Base-by-base conservation (phyloP, 2,329 filamentous ascomycete genomes). In the Neonectria neomacrospora region DNA sequence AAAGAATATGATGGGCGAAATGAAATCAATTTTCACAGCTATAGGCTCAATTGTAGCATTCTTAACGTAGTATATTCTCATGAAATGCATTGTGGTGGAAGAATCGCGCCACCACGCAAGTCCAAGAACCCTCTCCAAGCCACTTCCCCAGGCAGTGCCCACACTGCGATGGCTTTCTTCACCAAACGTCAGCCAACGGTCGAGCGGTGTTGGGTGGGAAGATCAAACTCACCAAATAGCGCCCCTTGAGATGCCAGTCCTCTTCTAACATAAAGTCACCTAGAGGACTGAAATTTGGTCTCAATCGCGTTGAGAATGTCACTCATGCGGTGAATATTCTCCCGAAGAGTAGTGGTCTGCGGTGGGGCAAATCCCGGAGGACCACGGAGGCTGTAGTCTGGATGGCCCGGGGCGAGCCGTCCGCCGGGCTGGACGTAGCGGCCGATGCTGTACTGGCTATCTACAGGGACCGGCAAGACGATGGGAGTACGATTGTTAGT, bases 261-360 rank as follows among this genome's bases (percentile, higher is more conserved):
- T 37, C 37, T 22, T 34, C 41, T 26, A 16, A 18, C 51, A 32
- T 50, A 6, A 32, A 63, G 23, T 63, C 60, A 63, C 11, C 8
- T 12, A 41, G 50, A 22, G 37, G 58, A 59, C 20, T 39, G 42
- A 2, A 66, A 48, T 22, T 61, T 41, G 14, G 41, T 26, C 6
- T 67, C 64, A 20, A 68, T 51, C 6, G 58, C 42, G 20, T 18
- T n/a, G 8, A 68, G 39, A 20, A 68, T 67, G 3, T 57, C 45
- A 28, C 11, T 10, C 58, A 68, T 65, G 22, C 66, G 66, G 5
- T 28, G 53, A 39, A 22, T 37, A 10, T 32, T 58, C 5, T 65
- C 50, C 23, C 41, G 23, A 26, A 26, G n/a, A 7, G 48, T 37
- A 1, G 42, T 30, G 18, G 28, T 41, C 7, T 37, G 44, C 37